Base-by-base conservation (phyloP, 140 eudicot species). In the Ambrosia hybrid region DNA sequence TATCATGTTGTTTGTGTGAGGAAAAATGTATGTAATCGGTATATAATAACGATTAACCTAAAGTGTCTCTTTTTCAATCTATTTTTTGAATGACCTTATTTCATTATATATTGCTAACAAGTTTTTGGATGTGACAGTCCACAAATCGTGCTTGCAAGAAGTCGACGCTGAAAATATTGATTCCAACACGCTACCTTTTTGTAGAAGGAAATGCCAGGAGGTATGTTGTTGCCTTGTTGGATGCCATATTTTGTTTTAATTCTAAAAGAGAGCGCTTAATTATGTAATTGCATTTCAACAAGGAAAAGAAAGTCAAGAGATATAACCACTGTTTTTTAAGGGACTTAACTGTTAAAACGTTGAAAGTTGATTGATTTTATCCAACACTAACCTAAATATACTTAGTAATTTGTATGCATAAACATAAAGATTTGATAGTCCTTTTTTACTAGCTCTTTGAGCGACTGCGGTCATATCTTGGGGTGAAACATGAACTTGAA, bases 181-280 rank as follows among this genome's bases (percentile, higher is more conserved):
- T 67, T 73, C 78, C 34, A 55, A 49, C 15, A 8, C 9, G 51
- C 68, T 67, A 34, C 53, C 79, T 46, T 94, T 88, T 74, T 94
- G 99, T 77, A 96, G 97, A 73, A 77, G 38, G 66, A 84, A 79
- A 53, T 94, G 99, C 75, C 84, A 57, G 69, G 82, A 90, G 97
- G 99, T 91, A 87, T 78, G 60, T 3, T 74, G 37, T 5, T 41
- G 16, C 75, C 56, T 3, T 74, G 30, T 41, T 41, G 16, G 41
- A 56, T 71, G 21, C 57, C 61, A 38, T 71, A 7, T 2, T 15
- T 55, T 52, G 26, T 68, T 78, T 17, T 12, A 61, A 34, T 33
- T 36, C 0, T 17, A 33, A n/a, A n/a, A n/a, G n/a, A n/a, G 48
- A 61, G 9, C 65, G 1, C 37, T 59, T 26, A 3, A 3, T 59